A percentile compares a stretch with the other conserved stretches of the same genome.
These are phyloP conservation scores for Russula lepida DNA, from an alignment of 768 basidiomycete species.

Conservation along the genomic window DNA sequence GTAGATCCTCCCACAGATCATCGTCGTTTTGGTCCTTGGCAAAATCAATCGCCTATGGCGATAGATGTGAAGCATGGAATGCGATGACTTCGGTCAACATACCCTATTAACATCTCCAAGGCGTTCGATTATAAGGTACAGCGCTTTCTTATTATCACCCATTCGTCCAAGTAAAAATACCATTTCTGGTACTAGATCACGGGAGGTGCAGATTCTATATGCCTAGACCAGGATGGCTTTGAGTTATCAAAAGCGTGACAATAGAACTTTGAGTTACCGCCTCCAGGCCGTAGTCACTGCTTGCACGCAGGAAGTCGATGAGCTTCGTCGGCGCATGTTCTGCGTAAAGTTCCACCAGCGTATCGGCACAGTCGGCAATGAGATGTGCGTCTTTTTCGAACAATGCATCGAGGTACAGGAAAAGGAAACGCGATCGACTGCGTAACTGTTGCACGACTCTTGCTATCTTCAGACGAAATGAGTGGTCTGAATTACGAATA, in stretches of 20 bases:
- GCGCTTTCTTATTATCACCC: conserved; percentile 94
- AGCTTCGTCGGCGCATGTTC: conserved; percentile 72
- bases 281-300: conserved; percentile 87
- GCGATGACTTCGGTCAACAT: conserved; percentile 23
- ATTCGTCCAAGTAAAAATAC: conserved; percentile 94
- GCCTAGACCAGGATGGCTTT: conserved; percentile 43
- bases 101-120: conserved; percentile 88
- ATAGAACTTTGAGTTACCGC: conserved; percentile 36
- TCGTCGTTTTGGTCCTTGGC: conserved; percentile 96
- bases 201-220: conserved; percentile 74
- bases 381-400: conserved; percentile 80
- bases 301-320: conserved; percentile 86
- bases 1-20: conserved; percentile 95
- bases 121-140: conserved; percentile 91
- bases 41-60: conserved; percentile 68
- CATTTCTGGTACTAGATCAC: conserved; percentile 90
- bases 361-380: conserved; percentile 73
- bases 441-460: conserved; percentile 85
- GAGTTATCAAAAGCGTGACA: background rate
- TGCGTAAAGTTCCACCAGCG: conserved; percentile 88
- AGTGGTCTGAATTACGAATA: background rate
- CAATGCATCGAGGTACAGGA: conserved; percentile 87
- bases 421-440: conserved; percentile 69
- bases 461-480: conserved; percentile 49
- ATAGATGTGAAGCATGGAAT: background rate